A percentile compares a stretch with the other conserved stretches of the same genome.
These are phyloP conservation scores for Coleophoma crateriformis DNA, from an alignment of 2,329 filamentous ascomycete species.

Conservation along the genomic window DNA sequence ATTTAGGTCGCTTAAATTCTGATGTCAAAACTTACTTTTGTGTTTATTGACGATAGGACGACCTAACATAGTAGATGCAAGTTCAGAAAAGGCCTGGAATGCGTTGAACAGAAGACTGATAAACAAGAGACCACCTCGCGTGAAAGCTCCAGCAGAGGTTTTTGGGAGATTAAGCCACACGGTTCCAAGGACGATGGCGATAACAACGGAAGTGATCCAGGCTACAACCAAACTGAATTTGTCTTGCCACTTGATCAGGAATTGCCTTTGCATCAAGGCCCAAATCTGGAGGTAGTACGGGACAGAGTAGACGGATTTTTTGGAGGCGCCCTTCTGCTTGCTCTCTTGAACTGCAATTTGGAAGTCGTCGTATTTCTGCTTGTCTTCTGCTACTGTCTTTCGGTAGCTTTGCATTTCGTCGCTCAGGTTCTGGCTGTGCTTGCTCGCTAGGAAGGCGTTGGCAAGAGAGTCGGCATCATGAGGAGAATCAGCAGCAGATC, in stretches of 20 bases:
- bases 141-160: constrained; percentile 67
- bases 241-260: constrained; percentile 81
- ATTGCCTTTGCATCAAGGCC: constrained; percentile 79
- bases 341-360: constrained; percentile 68
- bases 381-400: constrained; percentile 55
- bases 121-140: constrained; percentile 76
- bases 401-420: constrained; percentile 68
- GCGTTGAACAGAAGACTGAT: constrained; percentile 77
- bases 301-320: constrained; percentile 74
- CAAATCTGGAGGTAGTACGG: constrained; percentile 80
- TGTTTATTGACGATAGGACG: constrained; percentile 80
- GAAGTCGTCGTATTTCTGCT: constrained; percentile 70
- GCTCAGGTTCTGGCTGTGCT: constrained; percentile 48
- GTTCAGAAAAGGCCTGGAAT: constrained; percentile 79
- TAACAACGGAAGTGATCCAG: constrained; percentile 65
- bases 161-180: constrained; percentile 68
- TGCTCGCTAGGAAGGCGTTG: constrained; percentile 64
- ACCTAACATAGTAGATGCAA: constrained; percentile 70
- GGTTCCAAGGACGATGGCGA: constrained; percentile 75
- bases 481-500: constrained; percentile 60
- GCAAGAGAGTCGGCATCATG: constrained; percentile 61
- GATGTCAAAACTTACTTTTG: constrained; percentile 29
- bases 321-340: constrained; percentile 67
- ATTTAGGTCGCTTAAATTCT: no score
- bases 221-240: constrained; percentile 70